Conservation (phyloP, 2,329 filamentous ascomycete species). For the Monosporascus ibericus region DNA sequence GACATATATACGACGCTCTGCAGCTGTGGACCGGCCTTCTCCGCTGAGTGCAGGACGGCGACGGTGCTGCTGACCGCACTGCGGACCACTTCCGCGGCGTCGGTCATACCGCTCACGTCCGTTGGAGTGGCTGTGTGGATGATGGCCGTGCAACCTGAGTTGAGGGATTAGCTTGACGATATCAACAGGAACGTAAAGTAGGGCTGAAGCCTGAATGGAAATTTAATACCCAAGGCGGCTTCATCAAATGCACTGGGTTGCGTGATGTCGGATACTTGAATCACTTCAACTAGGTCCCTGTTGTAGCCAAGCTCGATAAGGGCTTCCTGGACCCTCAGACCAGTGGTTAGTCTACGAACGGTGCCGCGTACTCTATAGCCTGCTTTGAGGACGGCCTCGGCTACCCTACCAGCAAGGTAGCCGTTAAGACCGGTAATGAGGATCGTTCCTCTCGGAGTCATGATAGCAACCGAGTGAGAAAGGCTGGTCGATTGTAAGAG, state of each 20-base stretch:
- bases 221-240: slow-evolving; percentile 16
- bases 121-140: slow-evolving; percentile 21
- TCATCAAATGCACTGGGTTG: slow-evolving; percentile 13
- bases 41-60: slow-evolving; percentile 15
- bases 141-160: slow-evolving; percentile 19
- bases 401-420: slow-evolving; percentile 22
- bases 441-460: slow-evolving; percentile 9
- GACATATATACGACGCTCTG: slow-evolving; percentile 20
- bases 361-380: slow-evolving; percentile 23
- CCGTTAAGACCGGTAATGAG: slow-evolving; percentile 26
- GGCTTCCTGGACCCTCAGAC: slow-evolving; percentile 17
- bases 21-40: slow-evolving; percentile 12
- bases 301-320: slow-evolving; percentile 15
- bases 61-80: slow-evolving; percentile 15
- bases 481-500: too few species aligned
- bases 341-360: slow-evolving; percentile 18
- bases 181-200: background rate
- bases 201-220: background rate
- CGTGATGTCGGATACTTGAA: slow-evolving; percentile 19
- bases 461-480: background rate
- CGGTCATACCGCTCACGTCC: slow-evolving; percentile 13
- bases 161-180: background rate
- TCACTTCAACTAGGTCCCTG: slow-evolving; percentile 15
- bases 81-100: slow-evolving; percentile 17
- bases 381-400: slow-evolving; percentile 16